Conservation (phyloP, 805 yeast genomes). For the Saccharomycopsis capsularis region DNA sequence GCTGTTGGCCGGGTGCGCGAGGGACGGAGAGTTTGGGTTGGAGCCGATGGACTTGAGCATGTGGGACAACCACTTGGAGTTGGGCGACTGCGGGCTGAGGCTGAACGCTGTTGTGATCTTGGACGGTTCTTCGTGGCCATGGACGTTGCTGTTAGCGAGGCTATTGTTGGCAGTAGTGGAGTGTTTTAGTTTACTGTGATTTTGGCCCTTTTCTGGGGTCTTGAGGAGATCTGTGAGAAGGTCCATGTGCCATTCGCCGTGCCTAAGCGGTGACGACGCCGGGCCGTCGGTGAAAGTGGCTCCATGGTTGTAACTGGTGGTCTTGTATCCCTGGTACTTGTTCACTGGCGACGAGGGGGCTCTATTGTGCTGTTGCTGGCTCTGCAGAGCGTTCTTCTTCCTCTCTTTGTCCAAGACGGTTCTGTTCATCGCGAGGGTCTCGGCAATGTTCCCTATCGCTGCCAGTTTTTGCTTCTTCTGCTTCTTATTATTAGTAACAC, state of each 20-base stretch:
- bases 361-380: background rate
- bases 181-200: background rate
- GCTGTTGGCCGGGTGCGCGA: background rate
- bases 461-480: background rate
- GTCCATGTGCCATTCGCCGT: background rate
- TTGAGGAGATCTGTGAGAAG: background rate
- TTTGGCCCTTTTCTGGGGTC: background rate
- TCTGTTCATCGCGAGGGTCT: constrained; percentile 15
- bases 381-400: background rate
- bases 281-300: background rate
- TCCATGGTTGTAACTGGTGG: background rate
- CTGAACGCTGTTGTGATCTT: background rate
- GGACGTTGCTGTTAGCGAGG: background rate
- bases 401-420: constrained; percentile 6
- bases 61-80: constrained; percentile 11
- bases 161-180: background rate
- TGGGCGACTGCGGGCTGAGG: constrained; percentile 6
- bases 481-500: background rate
- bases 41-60: constrained; percentile 5
- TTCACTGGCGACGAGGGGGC: background rate
- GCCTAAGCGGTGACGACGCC: background rate
- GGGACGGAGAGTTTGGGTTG: constrained; percentile 7
- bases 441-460: constrained; percentile 7
- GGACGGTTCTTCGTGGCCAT: background rate
- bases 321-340: background rate